phyloP scores from a whole-genome alignment of 352 stramenopile genomes.

The Ophiocytium majus region DNA sequence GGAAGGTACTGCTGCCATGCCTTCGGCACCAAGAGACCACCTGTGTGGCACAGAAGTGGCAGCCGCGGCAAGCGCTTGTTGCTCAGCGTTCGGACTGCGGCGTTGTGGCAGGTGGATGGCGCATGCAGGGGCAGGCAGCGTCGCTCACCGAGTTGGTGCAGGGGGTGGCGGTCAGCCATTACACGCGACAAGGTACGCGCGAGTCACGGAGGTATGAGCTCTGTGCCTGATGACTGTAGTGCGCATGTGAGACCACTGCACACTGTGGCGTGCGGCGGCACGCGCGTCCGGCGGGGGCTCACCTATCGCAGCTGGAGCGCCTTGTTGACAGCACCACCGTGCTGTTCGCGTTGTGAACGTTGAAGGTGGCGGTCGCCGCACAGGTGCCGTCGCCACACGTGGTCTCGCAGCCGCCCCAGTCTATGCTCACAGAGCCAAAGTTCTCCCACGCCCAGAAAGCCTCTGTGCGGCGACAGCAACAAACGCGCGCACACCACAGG shows the following conservation, averaged over 20 bases:
- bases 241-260: neutral
- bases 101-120: neutral
- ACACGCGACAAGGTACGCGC: neutral
- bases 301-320: constrained; percentile 11
- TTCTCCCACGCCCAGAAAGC: constrained; percentile 17
- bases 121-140: neutral
- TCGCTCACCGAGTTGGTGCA: neutral
- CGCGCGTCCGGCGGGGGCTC: constrained; percentile 7
- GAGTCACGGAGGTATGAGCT: no score
- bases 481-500: neutral
- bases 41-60: neutral
- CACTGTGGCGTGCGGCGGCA: no score
- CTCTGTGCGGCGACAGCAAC: neutral
- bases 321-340: neutral
- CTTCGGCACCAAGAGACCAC: neutral
- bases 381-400: neutral
- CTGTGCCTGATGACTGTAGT: neutral
- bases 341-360: constrained; percentile 12
- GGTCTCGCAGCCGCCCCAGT: constrained; percentile 10
- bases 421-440: neutral
- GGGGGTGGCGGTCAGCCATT: neutral
- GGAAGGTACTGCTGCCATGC: neutral
- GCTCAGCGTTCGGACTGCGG: neutral
- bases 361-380: neutral
- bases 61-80: no score